phyloP scores from a whole-genome alignment of 2,329 filamentous ascomycete species.

The Paraphoma chrysanthemicola region DNA sequence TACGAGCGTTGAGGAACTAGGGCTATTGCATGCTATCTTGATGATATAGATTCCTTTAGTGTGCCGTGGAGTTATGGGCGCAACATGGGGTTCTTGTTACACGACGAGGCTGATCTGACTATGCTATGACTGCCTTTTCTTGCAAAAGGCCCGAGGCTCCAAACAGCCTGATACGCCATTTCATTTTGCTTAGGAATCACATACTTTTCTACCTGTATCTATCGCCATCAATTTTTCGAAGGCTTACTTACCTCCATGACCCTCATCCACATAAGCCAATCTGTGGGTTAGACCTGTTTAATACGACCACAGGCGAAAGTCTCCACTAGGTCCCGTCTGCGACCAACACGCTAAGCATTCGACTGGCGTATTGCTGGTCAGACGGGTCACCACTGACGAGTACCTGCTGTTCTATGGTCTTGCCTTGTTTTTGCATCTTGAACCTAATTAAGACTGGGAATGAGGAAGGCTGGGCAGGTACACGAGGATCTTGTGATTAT shows the following conservation, averaged over 20 bases:
- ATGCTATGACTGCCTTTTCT: background rate
- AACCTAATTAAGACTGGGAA: no score
- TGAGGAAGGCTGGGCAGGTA: no score
- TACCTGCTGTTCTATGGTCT: background rate
- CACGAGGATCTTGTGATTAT: background rate
- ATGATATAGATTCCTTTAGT: background rate
- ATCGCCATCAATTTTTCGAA: no score
- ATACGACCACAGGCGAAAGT: background rate
- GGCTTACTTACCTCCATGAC: no score
- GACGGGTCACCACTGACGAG: background rate
- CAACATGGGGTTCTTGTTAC: background rate
- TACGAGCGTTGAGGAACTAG: conserved; percentile 60
- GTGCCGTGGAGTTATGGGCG: background rate
- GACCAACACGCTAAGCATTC: background rate
- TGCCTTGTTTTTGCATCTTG: background rate
- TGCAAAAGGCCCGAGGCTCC: background rate
- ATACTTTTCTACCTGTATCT: no score
- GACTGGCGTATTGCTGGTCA: background rate
- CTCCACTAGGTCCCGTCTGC: background rate
- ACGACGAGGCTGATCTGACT: background rate
- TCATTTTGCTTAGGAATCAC: no score
- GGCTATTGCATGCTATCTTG: background rate
- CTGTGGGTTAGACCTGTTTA: background rate
- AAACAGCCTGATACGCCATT: no score
- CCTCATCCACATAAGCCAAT: background rate